phyloP scores from a whole-genome alignment of 2,329 filamentous ascomycete genomes.

The Penicillium sp. region DNA sequence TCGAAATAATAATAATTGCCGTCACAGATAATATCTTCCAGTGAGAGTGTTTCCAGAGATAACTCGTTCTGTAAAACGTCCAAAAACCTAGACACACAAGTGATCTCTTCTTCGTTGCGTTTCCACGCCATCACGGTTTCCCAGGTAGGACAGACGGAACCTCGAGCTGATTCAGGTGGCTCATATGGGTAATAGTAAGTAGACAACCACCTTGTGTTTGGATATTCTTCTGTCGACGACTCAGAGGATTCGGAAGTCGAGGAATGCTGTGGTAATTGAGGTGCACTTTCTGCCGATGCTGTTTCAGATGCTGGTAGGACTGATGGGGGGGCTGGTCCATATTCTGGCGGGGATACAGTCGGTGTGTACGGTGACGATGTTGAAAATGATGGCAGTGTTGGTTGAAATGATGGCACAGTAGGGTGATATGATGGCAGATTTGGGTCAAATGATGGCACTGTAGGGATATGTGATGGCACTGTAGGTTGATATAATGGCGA shows the following conservation, averaged over 20 bases:
- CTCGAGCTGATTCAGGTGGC: background rate
- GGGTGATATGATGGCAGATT: background rate
- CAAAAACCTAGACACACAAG: conserved; percentile 3
- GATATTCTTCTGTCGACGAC: conserved; percentile 4
- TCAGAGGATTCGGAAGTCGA: conserved; percentile 4
- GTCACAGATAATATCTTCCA: conserved; percentile 8
- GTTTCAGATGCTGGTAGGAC: background rate
- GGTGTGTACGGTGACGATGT: background rate
- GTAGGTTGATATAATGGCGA: too few relatives aligned
- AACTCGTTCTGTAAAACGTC: conserved; percentile 5
- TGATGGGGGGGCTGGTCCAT: conserved; percentile 3
- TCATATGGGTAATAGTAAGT: conserved; percentile 3
- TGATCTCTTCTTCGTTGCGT: conserved; percentile 4
- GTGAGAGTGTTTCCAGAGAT: conserved; percentile 5
- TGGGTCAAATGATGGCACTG: too few relatives aligned
- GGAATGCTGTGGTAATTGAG: conserved; percentile 1
- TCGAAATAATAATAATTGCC: conserved; percentile 8
- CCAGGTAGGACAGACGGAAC: background rate
- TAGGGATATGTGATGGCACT: background rate
- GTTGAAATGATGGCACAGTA: background rate
- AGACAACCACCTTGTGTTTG: background rate
- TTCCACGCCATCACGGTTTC: conserved; percentile 1
- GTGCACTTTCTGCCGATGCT: conserved; percentile 1
- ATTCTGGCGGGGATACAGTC: background rate
- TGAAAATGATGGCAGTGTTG: background rate